phyloP scores from a whole-genome alignment of 805 yeast genomes.

The Candida andamanensis region DNA sequence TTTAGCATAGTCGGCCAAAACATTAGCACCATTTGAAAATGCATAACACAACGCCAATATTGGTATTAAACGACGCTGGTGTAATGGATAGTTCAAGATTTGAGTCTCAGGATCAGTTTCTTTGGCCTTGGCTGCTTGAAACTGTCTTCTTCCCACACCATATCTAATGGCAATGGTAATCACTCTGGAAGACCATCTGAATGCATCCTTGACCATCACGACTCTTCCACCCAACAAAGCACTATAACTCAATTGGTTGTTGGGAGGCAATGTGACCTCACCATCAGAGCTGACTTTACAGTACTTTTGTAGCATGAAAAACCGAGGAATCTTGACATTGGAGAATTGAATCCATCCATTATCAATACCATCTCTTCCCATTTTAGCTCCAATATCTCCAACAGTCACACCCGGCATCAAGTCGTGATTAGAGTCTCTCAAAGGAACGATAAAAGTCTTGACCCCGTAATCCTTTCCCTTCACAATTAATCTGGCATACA shows the following conservation, averaged over 20 bases:
- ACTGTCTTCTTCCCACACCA: constrained; percentile 44
- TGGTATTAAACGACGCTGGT: constrained; percentile 42
- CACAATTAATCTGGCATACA: constrained; percentile 40
- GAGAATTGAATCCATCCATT: constrained; percentile 47
- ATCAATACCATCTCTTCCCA: constrained; percentile 47
- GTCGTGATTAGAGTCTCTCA: constrained; percentile 39
- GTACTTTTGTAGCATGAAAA: constrained; percentile 42
- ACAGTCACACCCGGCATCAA: constrained; percentile 40
- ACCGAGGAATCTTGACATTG: constrained; percentile 39
- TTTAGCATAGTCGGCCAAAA: constrained; percentile 32
- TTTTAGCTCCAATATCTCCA: constrained; percentile 44
- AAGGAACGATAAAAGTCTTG: constrained; percentile 43
- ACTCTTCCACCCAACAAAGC: constrained; percentile 44
- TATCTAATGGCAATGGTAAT: constrained; percentile 40
- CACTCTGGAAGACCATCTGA: constrained; percentile 38
- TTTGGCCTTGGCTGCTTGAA: constrained; percentile 29
- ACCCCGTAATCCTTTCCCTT: constrained; percentile 43
- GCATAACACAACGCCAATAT: constrained; percentile 39
- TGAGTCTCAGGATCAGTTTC: constrained; percentile 28
- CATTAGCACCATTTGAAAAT: constrained; percentile 34
- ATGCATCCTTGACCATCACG: constrained; percentile 40
- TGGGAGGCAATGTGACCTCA: constrained; percentile 36
- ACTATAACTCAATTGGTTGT: constrained; percentile 41
- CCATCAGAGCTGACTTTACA: constrained; percentile 38
- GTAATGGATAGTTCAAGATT: constrained; percentile 40